These are phyloP conservation scores for Diplodia corticola DNA, from an alignment of 2,329 filamentous ascomycete genomes.

Conservation along the genomic window DNA sequence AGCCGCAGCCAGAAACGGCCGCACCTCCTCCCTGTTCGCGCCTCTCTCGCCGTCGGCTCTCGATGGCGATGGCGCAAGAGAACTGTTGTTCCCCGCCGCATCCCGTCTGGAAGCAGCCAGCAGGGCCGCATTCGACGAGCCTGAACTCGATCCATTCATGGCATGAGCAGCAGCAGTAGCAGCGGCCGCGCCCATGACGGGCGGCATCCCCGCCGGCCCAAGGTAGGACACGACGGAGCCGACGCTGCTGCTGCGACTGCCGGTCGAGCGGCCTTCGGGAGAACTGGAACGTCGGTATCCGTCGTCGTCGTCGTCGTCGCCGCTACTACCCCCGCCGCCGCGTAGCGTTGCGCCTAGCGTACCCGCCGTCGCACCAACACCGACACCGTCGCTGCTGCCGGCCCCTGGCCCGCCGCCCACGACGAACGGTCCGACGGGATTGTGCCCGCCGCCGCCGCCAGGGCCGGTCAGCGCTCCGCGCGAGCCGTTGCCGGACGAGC, in stretches of 20 bases:
- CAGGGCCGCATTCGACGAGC: slow-evolving; percentile 7
- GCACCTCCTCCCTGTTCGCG: background rate
- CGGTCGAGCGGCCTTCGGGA: background rate
- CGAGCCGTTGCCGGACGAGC: background rate
- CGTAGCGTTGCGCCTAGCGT: background rate
- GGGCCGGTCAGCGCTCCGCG: background rate
- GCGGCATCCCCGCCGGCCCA: background rate
- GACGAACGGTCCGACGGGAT: background rate
- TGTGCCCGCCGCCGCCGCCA: background rate
- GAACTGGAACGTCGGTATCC: background rate
- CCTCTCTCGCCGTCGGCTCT: background rate
- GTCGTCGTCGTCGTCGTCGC: background rate
- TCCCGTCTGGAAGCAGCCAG: background rate
- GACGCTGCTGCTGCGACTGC: background rate
- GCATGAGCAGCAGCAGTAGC: background rate
- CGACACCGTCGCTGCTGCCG: background rate
- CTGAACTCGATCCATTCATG: background rate
- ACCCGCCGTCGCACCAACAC: background rate
- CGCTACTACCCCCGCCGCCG: background rate
- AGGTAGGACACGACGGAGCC: slow-evolving; percentile 1
- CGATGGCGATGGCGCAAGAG: background rate
- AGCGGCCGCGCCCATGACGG: background rate
- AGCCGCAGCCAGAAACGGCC: background rate
- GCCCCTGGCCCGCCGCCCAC: background rate
- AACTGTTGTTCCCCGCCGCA: background rate